Evolutionary conservation across 768 basidiomycete species (phyloP).

Genomic region (Butyriboletus loyo): DNA sequence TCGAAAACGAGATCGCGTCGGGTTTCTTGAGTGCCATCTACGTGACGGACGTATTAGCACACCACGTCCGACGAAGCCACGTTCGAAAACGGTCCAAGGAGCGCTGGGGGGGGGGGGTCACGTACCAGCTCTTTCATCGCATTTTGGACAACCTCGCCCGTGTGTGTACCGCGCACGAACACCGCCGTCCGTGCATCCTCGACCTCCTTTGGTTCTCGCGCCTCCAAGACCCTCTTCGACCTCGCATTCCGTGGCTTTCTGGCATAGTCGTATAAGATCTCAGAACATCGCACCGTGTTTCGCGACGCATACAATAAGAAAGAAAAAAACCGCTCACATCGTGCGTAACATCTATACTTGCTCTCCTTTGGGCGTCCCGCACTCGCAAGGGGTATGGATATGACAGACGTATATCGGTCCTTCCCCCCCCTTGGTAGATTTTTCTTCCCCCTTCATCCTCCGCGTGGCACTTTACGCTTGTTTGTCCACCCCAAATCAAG

Average conservation of each 20-base stretch:
- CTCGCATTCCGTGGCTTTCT: slow-evolving; percentile 96
- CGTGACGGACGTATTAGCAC: neutral
- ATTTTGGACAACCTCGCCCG: slow-evolving; percentile 72
- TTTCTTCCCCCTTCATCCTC: neutral
- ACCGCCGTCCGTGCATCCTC: slow-evolving; percentile 86
- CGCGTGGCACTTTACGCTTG: neutral
- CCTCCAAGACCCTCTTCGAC: slow-evolving; percentile 84
- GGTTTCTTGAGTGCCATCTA: slow-evolving; percentile 96
- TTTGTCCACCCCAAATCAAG: neutral
- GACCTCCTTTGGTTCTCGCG: slow-evolving; percentile 83
- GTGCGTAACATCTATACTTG: slow-evolving; percentile 24
- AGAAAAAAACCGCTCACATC: slow-evolving; percentile 21
- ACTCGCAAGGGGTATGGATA: too few species aligned
- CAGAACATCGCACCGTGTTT: neutral
- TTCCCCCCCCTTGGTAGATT: too few species aligned
- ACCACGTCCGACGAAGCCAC: neutral
- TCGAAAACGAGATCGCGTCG: slow-evolving; percentile 85
- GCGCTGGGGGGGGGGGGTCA: neutral
- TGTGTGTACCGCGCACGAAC: slow-evolving; percentile 86
- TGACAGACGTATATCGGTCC: neutral
- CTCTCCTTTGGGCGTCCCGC: too few species aligned
- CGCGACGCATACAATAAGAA: neutral
- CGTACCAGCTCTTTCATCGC: slow-evolving; percentile 90
- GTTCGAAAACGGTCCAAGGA: too few species aligned
- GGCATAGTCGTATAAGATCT: neutral